Evolutionary conservation across 2,329 filamentous ascomycete species (phyloP).

Genomic region (Ramichloridium luteum): DNA sequence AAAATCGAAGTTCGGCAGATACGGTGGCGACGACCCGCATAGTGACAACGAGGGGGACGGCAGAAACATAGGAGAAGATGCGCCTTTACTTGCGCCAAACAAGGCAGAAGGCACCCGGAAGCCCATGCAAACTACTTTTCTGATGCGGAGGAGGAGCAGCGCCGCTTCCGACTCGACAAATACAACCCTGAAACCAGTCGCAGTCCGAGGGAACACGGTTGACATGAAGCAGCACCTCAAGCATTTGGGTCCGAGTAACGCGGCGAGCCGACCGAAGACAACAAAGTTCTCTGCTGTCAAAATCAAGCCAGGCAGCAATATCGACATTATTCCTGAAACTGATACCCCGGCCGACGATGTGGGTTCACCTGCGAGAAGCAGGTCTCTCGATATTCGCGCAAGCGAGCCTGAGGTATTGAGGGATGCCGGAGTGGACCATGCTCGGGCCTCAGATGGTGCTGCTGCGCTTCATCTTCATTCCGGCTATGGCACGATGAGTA

Average conservation of each 20-base stretch:
- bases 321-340: slow-evolving; percentile 31
- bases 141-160: slow-evolving; percentile 35
- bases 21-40: slow-evolving; percentile 7
- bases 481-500: slow-evolving; percentile 38
- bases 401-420: slow-evolving; percentile 3
- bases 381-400: not conserved
- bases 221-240: slow-evolving; percentile 49
- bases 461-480: slow-evolving; percentile 24
- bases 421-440: slow-evolving; percentile 3
- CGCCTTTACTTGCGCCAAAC: slow-evolving; percentile 16
- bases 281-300: slow-evolving; percentile 53
- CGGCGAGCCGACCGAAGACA: slow-evolving; percentile 46
- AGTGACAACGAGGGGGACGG: slow-evolving; percentile 14
- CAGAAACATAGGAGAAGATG: slow-evolving; percentile 17
- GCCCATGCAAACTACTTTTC: slow-evolving; percentile 28
- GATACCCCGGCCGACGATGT: slow-evolving; percentile 13
- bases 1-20: slow-evolving; percentile 39
- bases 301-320: slow-evolving; percentile 45
- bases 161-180: slow-evolving; percentile 23
- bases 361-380: not conserved
- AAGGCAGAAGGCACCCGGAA: slow-evolving; percentile 19
- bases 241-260: slow-evolving; percentile 52
- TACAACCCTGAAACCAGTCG: slow-evolving; percentile 15
- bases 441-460: slow-evolving; percentile 2
- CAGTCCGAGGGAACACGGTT: slow-evolving; percentile 40